phyloP scores from a whole-genome alignment of 2,329 filamentous ascomycete genomes.

The Paecilomyces formosus region DNA sequence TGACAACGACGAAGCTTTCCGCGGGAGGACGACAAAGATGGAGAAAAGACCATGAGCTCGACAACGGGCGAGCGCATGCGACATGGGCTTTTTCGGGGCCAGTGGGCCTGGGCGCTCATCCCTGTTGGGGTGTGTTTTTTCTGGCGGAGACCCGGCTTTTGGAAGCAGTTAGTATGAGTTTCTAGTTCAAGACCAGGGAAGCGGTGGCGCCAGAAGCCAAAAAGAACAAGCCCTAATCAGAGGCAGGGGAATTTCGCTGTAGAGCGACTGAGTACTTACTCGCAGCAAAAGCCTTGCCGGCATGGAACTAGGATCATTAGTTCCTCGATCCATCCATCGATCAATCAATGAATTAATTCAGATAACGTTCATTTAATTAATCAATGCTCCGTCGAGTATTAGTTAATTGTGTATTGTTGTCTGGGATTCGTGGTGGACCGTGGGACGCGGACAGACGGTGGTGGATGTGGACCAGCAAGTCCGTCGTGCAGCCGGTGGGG shows the following conservation, averaged over 20 bases:
- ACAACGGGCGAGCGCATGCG: slow-evolving; percentile 1
- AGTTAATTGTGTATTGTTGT: neutral
- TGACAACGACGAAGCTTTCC: neutral
- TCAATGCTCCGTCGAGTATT: too few relatives aligned
- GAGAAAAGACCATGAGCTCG: slow-evolving; percentile 4
- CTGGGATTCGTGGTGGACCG: neutral
- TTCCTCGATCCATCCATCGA: too few relatives aligned
- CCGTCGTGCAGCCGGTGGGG: neutral
- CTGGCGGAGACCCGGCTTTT: neutral
- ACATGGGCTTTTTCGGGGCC: slow-evolving; percentile 1
- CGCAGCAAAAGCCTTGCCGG: neutral
- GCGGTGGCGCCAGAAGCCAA: neutral
- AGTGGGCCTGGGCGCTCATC: slow-evolving; percentile 1
- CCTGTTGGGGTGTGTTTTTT: neutral
- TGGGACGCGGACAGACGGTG: neutral
- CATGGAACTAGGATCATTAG: neutral
- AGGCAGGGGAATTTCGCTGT: neutral
- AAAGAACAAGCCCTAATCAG: neutral
- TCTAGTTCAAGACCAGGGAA: neutral
- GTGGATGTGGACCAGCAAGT: neutral
- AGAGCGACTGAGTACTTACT: neutral
- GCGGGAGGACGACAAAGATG: slow-evolving; percentile 2
- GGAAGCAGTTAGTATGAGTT: neutral
- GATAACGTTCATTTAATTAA: too few relatives aligned
- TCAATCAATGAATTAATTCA: too few relatives aligned